phyloP scores from a whole-genome alignment of 164 flowering plant genomes.

The Dillenia suffruticosa region DNA sequence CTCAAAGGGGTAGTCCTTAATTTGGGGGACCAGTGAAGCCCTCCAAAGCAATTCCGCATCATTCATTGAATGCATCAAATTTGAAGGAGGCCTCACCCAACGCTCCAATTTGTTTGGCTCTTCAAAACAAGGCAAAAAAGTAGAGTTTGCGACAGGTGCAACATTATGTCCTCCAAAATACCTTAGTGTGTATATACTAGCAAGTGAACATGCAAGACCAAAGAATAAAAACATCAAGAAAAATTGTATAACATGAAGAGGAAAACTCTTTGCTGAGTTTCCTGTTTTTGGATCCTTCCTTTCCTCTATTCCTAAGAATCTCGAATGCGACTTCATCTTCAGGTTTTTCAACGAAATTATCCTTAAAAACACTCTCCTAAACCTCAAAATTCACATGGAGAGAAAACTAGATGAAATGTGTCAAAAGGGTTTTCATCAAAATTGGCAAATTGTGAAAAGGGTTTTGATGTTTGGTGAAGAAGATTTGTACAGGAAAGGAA shows the following conservation, averaged over 20 bases:
- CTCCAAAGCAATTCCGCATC: neutral
- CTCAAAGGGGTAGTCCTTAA: neutral
- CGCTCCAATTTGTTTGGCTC: neutral
- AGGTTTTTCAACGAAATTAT: no score
- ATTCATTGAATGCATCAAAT: neutral
- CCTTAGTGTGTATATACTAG: neutral
- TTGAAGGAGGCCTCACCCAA: neutral
- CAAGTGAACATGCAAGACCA: neutral
- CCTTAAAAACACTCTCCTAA: no score
- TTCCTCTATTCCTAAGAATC: neutral
- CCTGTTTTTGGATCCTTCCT: neutral
- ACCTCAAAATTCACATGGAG: no score
- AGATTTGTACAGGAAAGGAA: no score
- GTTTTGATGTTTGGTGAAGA: no score
- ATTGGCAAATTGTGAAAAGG: no score
- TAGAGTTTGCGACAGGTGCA: neutral
- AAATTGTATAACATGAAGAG: neutral
- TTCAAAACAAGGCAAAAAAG: neutral
- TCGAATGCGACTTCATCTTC: neutral
- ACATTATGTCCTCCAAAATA: neutral
- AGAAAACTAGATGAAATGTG: no score
- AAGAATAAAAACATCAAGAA: neutral
- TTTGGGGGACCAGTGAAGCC: neutral
- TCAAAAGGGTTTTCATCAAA: no score
- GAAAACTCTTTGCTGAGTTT: neutral